These are phyloP conservation scores for Luvunga scandens DNA, from an alignment of 345 rosid species.

Conservation along the genomic window DNA sequence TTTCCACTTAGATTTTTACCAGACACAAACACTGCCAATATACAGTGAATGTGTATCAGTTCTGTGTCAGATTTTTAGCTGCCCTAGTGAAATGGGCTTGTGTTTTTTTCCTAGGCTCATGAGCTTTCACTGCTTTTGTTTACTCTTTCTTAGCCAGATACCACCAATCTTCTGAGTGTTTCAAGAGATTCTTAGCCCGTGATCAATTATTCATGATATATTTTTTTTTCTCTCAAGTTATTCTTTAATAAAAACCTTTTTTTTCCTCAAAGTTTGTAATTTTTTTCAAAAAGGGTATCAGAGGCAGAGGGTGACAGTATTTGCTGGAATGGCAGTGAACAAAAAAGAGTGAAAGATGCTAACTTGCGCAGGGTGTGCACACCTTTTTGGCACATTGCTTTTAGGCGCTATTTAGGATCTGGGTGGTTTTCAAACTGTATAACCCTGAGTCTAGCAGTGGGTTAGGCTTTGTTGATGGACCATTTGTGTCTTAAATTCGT, in stretches of 20 bases:
- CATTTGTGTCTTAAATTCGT: slow-evolving; percentile 11
- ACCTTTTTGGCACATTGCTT: slow-evolving; percentile 8
- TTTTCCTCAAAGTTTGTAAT: slow-evolving; percentile 6
- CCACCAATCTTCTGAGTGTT: slow-evolving; percentile 31
- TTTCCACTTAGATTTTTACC: slow-evolving; percentile 20
- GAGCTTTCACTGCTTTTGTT: slow-evolving; percentile 22
- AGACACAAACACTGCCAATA: slow-evolving; percentile 29
- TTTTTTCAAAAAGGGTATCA: slow-evolving; percentile 22
- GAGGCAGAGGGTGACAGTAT: slow-evolving; percentile 27
- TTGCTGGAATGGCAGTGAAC: slow-evolving; percentile 17
- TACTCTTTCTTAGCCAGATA: slow-evolving; percentile 22
- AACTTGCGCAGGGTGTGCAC: slow-evolving; percentile 11
- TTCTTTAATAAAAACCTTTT: neutral
- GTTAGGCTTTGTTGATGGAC: slow-evolving; percentile 7
- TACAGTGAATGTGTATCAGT: slow-evolving; percentile 27
- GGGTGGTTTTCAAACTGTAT: slow-evolving; percentile 11
- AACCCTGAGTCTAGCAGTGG: neutral
- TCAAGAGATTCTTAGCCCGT: slow-evolving; percentile 58
- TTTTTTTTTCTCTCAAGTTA: neutral
- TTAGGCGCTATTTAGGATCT: neutral
- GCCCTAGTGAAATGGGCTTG: slow-evolving; percentile 20
- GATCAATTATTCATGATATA: slow-evolving; percentile 31
- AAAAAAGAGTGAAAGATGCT: neutral
- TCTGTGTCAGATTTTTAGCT: slow-evolving; percentile 30
- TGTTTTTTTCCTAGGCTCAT: slow-evolving; percentile 25